phyloP scores from a whole-genome alignment of 2,329 filamentous ascomycete species.

The Calonectria crousiana region DNA sequence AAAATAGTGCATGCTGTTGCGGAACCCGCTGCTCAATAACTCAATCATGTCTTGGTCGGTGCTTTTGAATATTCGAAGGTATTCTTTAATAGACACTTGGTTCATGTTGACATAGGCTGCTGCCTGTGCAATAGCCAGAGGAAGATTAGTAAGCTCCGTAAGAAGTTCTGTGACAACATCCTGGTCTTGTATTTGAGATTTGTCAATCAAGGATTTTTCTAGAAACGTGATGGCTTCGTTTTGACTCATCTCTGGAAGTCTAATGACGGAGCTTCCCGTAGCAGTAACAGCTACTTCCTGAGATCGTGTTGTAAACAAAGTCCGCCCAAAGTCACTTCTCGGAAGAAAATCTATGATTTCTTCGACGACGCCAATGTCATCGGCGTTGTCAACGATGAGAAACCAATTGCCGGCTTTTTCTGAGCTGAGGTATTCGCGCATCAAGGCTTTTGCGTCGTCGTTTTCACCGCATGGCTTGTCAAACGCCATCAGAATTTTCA shows the following conservation, averaged over 20 bases:
- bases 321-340: slow-evolving; percentile 45
- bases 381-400: slow-evolving; percentile 57
- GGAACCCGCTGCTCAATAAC: slow-evolving; percentile 42
- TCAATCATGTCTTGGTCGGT: slow-evolving; percentile 45
- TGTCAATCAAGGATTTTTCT: slow-evolving; percentile 22
- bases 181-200: background rate
- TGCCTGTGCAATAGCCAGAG: slow-evolving; percentile 54
- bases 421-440: slow-evolving; percentile 56
- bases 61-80: slow-evolving; percentile 48
- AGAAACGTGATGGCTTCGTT: slow-evolving; percentile 42
- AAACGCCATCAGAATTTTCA: slow-evolving; percentile 49
- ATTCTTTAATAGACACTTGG: slow-evolving; percentile 43
- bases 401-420: slow-evolving; percentile 50
- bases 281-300: slow-evolving; percentile 32
- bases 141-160: slow-evolving; percentile 49
- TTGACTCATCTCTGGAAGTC: slow-evolving; percentile 13
- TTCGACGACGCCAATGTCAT: slow-evolving; percentile 45
- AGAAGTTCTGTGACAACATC: slow-evolving; percentile 12
- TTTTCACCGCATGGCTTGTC: slow-evolving; percentile 57
- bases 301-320: slow-evolving; percentile 54
- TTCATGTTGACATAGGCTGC: slow-evolving; percentile 55
- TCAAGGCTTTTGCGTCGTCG: slow-evolving; percentile 70
- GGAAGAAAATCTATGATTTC: slow-evolving; percentile 45
- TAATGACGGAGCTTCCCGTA: background rate
- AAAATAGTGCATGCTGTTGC: slow-evolving; percentile 48